phyloP scores from a whole-genome alignment of 805 yeast species.

The Candida sanyiensis region DNA sequence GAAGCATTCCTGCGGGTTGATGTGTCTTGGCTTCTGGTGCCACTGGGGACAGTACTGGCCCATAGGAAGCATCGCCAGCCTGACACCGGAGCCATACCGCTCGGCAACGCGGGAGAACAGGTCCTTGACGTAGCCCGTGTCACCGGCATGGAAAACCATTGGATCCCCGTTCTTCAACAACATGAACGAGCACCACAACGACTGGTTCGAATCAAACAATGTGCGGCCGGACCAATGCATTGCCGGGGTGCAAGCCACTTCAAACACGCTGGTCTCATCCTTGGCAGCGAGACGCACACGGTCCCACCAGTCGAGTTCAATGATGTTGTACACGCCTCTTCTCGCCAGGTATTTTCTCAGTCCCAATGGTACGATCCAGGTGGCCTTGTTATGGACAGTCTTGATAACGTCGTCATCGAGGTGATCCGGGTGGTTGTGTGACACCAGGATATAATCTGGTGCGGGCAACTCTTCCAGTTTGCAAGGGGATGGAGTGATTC shows the following conservation, averaged over 20 bases:
- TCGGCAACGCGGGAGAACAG: constrained; percentile 62
- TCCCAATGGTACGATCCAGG: constrained; percentile 89
- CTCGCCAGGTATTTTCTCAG: constrained; percentile 52
- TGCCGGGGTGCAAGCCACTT: constrained; percentile 85
- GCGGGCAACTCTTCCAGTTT: constrained; percentile 53
- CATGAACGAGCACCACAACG: constrained; percentile 88
- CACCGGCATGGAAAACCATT: constrained; percentile 86
- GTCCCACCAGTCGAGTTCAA: constrained; percentile 96
- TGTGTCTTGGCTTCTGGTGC: constrained; percentile 90
- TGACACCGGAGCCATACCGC: constrained; percentile 52
- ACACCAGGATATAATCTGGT: constrained; percentile 71
- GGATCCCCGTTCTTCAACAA: constrained; percentile 63
- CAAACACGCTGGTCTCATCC: constrained; percentile 45
- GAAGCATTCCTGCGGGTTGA: constrained; percentile 72
- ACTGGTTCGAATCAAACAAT: constrained; percentile 69
- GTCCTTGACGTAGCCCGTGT: constrained; percentile 81
- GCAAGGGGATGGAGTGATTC: constrained; percentile 78
- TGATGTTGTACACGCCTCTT: constrained; percentile 52
- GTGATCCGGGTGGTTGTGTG: constrained; percentile 96
- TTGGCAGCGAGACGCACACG: constrained; percentile 35
- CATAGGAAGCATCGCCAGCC: constrained; percentile 76
- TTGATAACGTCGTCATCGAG: constrained; percentile 58
- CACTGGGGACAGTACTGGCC: constrained; percentile 95
- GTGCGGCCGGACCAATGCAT: constrained; percentile 96
- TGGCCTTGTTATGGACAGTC: constrained; percentile 49